Evolutionary conservation across 345 rosid species (phyloP).

Genomic region (Brassica cretica): DNA sequence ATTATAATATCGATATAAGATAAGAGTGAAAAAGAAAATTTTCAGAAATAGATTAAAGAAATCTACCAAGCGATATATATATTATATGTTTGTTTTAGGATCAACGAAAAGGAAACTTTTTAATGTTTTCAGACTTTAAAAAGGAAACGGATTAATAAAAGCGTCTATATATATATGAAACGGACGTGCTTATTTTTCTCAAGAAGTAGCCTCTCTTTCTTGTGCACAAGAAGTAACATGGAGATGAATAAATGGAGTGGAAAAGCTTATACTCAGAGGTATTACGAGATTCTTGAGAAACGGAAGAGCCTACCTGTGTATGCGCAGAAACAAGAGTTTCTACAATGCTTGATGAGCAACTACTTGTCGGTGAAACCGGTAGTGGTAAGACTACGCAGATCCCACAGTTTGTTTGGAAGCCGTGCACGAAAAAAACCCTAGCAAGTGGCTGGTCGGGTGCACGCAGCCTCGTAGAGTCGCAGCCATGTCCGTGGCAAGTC

Average conservation of each 20-base stretch:
- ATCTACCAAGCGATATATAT: too few relatives aligned
- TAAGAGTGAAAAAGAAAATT: not conserved
- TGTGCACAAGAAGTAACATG: not conserved
- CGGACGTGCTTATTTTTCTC: not conserved
- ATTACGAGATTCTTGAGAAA: not conserved
- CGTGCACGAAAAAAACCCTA: not conserved
- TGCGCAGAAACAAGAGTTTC: not conserved
- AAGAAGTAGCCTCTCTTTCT: not conserved
- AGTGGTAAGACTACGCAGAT: not conserved
- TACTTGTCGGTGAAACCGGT: not conserved
- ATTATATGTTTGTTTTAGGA: not conserved
- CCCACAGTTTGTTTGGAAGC: not conserved
- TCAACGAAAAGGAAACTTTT: not conserved
- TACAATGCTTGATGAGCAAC: not conserved
- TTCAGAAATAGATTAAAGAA: not conserved
- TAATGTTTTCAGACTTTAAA: not conserved
- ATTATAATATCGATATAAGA: not conserved
- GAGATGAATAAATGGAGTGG: not conserved
- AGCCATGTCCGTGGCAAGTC: not conserved
- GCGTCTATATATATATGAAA: not conserved
- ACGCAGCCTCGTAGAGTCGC: not conserved
- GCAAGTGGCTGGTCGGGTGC: not conserved
- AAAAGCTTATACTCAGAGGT: not conserved
- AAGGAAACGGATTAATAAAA: not conserved
- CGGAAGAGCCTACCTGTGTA: not conserved